Evolutionary conservation across 2,329 filamentous ascomycete genomes (phyloP), one percentile per base, ranked within the genome.

Genomic region (Colletotrichum spaethianum): DNA sequence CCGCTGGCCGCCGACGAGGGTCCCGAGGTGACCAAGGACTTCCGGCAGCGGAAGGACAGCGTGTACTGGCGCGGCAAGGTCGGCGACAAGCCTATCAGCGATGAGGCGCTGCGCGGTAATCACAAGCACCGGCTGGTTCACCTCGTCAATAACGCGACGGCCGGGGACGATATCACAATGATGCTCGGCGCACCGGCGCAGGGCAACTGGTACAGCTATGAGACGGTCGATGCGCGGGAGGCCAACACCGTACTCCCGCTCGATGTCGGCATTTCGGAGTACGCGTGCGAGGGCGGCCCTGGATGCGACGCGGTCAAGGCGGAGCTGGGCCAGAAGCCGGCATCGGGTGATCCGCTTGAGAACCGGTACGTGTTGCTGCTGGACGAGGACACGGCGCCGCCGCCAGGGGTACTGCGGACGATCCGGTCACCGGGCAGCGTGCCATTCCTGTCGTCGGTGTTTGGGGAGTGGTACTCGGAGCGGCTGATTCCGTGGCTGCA

Each of bases 391-490:
- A 86, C 90, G 23, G 93, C 93, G 70, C 92, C 91, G 0, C 88
- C 92, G 18, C 76, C 70, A 14, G 78, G 83, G 23, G 87, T 94
- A 75, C 81, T 94, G 12, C 87, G 89, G 0, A 91, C 92, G 70
- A 80, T 96, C 6, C 88, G 88, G 57, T 94, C 92, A 20, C 84
- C 84, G 73, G 59, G 69, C 36, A 91, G 88, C 59, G 85, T 95
- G 6, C 93, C 93, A 0, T 90, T 96, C 78, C 87, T 94, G 74
- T 89, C 90, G 1, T 91, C 91, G 0, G 85, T 96, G 8, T 96
- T 95, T 80, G 88, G 90, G 31, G 91, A 94, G 78, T 97, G 94
- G 94, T 94, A 92, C 80, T 92, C 93, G 70, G 90, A 92, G 61
- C 89, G 94, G 7, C 82, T 96, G 20, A 88, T 87, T 70, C 89